Conservation (phyloP, 768 basidiomycete species). For the Daedaleopsis nitida region DNA sequence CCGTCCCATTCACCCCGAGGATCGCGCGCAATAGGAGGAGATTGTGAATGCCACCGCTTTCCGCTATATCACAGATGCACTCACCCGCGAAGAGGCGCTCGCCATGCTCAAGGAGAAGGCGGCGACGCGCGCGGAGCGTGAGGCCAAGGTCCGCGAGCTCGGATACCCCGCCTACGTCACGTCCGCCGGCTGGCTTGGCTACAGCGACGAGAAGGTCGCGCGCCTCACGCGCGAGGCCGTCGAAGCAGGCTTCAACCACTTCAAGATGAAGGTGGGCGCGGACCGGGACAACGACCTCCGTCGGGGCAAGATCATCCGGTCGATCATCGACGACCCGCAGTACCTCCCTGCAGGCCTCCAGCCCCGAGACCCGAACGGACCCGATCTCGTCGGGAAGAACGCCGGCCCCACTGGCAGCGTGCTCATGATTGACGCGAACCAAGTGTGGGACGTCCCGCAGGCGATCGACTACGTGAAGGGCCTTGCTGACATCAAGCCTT, state of each 20-base stretch:
- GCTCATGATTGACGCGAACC: constrained; percentile 97
- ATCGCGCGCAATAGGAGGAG: constrained; percentile 54
- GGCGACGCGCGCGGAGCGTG: constrained; percentile 75
- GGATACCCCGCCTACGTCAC: constrained; percentile 96
- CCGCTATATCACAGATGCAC: constrained; percentile 91
- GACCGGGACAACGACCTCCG: constrained; percentile 81
- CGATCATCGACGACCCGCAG: constrained; percentile 91
- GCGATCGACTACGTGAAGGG: constrained; percentile 90
- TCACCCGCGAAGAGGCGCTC: constrained; percentile 90
- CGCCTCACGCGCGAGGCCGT: constrained; percentile 87
- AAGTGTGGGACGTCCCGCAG: constrained; percentile 92
- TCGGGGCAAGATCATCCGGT: constrained; percentile 86
- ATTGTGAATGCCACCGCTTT: constrained; percentile 76
- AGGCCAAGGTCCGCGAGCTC: constrained; percentile 67
- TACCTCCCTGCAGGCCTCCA: constrained; percentile 64
- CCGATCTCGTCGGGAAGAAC: constrained; percentile 81
- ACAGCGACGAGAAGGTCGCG: constrained; percentile 89
- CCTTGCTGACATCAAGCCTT: constrained; percentile 81
- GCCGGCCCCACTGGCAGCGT: constrained; percentile 93
- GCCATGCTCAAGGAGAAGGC: constrained; percentile 78
- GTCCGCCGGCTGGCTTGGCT: constrained; percentile 92
- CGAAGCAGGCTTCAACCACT: constrained; percentile 90
- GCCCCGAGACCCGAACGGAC: constrained; percentile 60
- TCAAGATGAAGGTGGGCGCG: constrained; percentile 98
- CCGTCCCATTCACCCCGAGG: neutral